phyloP scores from a whole-genome alignment of 2,329 filamentous ascomycete genomes.

The Didymella lethalis region DNA sequence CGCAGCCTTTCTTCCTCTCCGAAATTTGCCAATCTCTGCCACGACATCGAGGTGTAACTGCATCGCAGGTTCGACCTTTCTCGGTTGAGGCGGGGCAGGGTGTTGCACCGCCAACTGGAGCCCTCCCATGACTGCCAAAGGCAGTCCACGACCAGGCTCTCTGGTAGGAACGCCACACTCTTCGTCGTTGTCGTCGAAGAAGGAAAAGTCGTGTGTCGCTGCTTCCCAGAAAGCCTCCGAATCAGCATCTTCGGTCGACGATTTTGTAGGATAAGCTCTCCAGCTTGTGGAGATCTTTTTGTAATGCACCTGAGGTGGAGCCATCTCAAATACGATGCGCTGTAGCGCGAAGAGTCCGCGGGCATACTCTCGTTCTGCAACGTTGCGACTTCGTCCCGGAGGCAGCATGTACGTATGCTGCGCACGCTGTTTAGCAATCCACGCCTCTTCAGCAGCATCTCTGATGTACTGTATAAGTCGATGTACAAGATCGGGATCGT shows the following conservation, averaged over 20 bases:
- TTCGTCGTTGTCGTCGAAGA: slow-evolving; percentile 65
- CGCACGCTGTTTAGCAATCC: slow-evolving; percentile 62
- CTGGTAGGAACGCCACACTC: slow-evolving; percentile 61
- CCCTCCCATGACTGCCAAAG: slow-evolving; percentile 57
- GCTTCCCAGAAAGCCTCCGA: slow-evolving; percentile 67
- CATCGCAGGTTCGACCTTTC: slow-evolving; percentile 13
- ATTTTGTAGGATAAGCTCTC: slow-evolving; percentile 57
- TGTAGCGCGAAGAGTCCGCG: slow-evolving; percentile 63
- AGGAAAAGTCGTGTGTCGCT: slow-evolving; percentile 67
- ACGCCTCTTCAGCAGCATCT: slow-evolving; percentile 63
- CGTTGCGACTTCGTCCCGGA: slow-evolving; percentile 61
- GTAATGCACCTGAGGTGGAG: slow-evolving; percentile 31
- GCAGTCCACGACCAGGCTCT: slow-evolving; percentile 55
- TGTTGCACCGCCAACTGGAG: slow-evolving; percentile 44
- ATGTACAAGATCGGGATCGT: slow-evolving; percentile 48
- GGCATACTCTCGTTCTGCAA: slow-evolving; percentile 59
- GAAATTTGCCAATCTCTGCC: slow-evolving; percentile 62
- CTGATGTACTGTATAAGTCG: slow-evolving; percentile 63
- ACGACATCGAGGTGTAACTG: slow-evolving; percentile 58
- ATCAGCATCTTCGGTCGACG: slow-evolving; percentile 66
- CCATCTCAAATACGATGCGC: slow-evolving; percentile 63
- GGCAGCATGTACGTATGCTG: slow-evolving; percentile 65
- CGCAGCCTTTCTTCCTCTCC: slow-evolving; percentile 60
- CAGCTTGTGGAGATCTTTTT: slow-evolving; percentile 55
- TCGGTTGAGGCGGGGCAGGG: slow-evolving; percentile 20